Evolutionary conservation across 306 rosid species (phyloP), one percentile per base, ranked within the genome.

Genomic region (Cucurbita argyrosperma): DNA sequence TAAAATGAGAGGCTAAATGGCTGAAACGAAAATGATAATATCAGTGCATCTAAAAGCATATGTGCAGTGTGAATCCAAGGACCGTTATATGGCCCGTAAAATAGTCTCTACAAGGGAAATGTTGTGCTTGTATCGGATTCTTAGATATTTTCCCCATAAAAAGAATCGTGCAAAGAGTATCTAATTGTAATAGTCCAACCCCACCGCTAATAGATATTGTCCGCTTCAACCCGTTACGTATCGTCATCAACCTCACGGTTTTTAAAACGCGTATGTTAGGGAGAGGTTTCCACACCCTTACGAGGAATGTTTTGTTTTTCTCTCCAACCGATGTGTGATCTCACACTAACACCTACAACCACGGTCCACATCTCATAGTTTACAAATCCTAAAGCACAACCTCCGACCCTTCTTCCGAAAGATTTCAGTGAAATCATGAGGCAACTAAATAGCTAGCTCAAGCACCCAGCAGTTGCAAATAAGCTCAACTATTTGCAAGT

Each of bases 371-470:
- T 14, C 23, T 39, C 69, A 64, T 58, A 58, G 64, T 58, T 58
- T 35, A 13, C 39, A 30, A 7, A 26, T 59, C 13, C 65, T 59
- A 59, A 35, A 16, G 71, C 53, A 42, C 52, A 13, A 45, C 3
- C 54, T 66, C 39, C 0, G 39, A 43, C 10, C 39, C 53, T 3
- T n/a, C n/a, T 64, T 18, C 14, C 11, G 3, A 1, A 12, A 65
- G 30, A 43, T 66, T 45, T 23, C 56, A 67, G 56, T 67, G 8
- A 67, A 67, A 67, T 67, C 73, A 46, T 66, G 55, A 49, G 47
- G 37, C 9, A 21, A 15, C 56, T 15, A 13, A 19, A 21, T 46
- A 26, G 12, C 47, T 67, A 13, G 55, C 18, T 67, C 56, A 45
- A 5, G 55, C 39, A 21, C 10, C 2, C 35, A 9, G 30, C 54